These are phyloP conservation scores for Poronia punctata DNA, from an alignment of 495 filamentous ascomycete species.

Conservation along the genomic window DNA sequence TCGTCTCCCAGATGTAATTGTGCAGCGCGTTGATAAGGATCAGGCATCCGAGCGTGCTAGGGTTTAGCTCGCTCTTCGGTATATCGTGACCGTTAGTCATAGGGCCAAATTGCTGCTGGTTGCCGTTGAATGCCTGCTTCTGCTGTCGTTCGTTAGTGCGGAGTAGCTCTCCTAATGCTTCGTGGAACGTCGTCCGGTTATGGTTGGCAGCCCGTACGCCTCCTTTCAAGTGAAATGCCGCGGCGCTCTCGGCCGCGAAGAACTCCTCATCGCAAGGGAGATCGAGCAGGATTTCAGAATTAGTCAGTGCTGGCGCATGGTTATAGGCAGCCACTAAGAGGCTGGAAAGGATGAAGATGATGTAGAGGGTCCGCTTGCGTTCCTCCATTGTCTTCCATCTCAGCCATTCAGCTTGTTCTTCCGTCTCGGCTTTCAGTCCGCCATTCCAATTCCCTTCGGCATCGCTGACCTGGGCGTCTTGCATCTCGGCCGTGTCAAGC, in stretches of 20 bases:
- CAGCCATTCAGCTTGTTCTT: conserved; percentile 79
- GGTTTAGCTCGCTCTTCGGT: conserved; percentile 61
- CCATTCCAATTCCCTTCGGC: conserved; percentile 44
- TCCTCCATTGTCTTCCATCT: conserved; percentile 86
- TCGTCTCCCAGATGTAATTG: conserved; percentile 97
- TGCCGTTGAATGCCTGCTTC: conserved; percentile 37
- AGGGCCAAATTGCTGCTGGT: conserved; percentile 41
- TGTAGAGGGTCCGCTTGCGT: conserved; percentile 87
- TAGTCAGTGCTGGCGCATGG: conserved; percentile 80
- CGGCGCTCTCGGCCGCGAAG: conserved; percentile 76
- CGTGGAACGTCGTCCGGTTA: conserved; percentile 62
- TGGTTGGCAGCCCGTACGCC: conserved; percentile 59
- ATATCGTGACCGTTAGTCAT: conserved; percentile 39
- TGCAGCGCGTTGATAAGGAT: conserved; percentile 92
- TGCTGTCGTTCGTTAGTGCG: conserved; percentile 71
- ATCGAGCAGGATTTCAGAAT: conserved; percentile 88
- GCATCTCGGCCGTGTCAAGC: conserved; percentile 30
- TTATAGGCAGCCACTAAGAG: conserved; percentile 90
- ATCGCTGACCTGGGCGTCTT: conserved; percentile 37
- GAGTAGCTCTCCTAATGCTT: conserved; percentile 71
- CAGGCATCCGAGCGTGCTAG: conserved; percentile 91
- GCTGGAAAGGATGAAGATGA: conserved; percentile 85
- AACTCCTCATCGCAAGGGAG: conserved; percentile 92
- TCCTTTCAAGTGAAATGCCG: conserved; percentile 69
- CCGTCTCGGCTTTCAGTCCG: conserved; percentile 41